Evolutionary conservation across 1,284 basidiomycete species (phyloP), one percentile per base, ranked within the genome.

Genomic region (Trichosporon ovoides): DNA sequence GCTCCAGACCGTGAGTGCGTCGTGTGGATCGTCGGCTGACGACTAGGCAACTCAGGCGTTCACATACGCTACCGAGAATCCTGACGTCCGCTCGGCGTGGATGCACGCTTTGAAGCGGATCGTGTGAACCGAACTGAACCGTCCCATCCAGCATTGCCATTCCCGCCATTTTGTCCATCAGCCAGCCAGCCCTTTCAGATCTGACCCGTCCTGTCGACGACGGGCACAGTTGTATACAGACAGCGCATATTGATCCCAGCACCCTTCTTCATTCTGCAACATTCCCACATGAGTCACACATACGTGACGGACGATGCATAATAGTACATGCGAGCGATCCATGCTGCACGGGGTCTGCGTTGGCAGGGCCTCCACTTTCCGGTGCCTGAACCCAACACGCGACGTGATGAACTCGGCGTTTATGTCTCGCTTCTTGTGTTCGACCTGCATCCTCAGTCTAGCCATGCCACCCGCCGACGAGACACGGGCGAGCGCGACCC

Each of bases 1-100:
- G 13, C 67, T 77, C 7, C 70, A 73, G 49, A 74, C 75, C 36
- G 74, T 74, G 57, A 68, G 73, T 68, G 22, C 16, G 5, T 3
- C n/a, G 10, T 18, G 33, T 14, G 18, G 9, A 16, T 20, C 16
- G 11, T 38, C 22, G 12, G n/a, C 18, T 54, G 7, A 24, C 34
- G 16, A 1, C 13, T 22, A 52, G 51, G 51, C 51, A 7, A 52
- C 38, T 1, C 49, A 57, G 22, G 33, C 40, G 10, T 38, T 52
- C 50, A 46, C 43, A 6, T 74, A 67, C 53, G 56, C 68, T 3
- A 62, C 68, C 3, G 73, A 75, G 43, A 64, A 68, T 2, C 56
- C 65, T 3, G 75, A 74, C 49, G 59, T 70, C 24, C 63, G 70
- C 33, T 55, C 63, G 5, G 61, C 66, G 40, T 77, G 75, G 75